These are phyloP conservation scores for Debaryomyces prosopidis DNA, from an alignment of 805 yeast genomes.

Conservation along the genomic window DNA sequence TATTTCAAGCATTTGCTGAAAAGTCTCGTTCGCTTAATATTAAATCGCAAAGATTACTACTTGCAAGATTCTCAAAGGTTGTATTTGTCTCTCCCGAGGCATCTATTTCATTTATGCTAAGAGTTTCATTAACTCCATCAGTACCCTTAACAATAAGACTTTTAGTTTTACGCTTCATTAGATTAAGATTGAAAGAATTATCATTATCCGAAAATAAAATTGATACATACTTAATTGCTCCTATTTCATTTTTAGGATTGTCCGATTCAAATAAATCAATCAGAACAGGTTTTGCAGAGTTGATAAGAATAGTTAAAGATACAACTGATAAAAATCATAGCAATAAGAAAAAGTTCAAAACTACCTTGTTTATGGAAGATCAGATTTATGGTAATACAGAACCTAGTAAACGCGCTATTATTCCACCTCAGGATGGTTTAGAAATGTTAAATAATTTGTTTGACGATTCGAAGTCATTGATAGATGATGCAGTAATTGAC, in stretches of 20 bases:
- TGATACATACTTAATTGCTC: constrained; percentile 55
- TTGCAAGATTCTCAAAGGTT: constrained; percentile 14
- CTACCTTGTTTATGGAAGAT: constrained; percentile 46
- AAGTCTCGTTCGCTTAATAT: constrained; percentile 32
- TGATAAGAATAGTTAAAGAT: constrained; percentile 24
- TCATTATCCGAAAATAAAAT: constrained; percentile 20
- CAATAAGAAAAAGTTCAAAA: constrained; percentile 34
- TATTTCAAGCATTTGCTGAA: constrained; percentile 44
- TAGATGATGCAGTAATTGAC: constrained; percentile 33
- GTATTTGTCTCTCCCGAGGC: constrained; percentile 42
- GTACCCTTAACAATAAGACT: constrained; percentile 60
- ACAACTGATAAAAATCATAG: constrained; percentile 37
- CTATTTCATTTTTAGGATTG: constrained; percentile 56
- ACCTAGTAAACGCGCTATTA: constrained; percentile 50
- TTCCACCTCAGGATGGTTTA: constrained; percentile 67
- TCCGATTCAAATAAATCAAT: constrained; percentile 50
- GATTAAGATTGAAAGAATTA: constrained; percentile 31
- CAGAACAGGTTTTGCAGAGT: constrained; percentile 35
- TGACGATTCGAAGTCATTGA: constrained; percentile 10
- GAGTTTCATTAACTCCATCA: constrained; percentile 56
- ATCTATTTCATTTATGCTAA: constrained; percentile 56
- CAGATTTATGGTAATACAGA: constrained; percentile 56
- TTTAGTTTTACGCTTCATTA: constrained; percentile 46
- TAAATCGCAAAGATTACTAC: constrained; percentile 13
- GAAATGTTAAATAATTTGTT: constrained; percentile 30